Base-by-base conservation (phyloP, 257 asterid species). In the Ehretia macrophylla region DNA sequence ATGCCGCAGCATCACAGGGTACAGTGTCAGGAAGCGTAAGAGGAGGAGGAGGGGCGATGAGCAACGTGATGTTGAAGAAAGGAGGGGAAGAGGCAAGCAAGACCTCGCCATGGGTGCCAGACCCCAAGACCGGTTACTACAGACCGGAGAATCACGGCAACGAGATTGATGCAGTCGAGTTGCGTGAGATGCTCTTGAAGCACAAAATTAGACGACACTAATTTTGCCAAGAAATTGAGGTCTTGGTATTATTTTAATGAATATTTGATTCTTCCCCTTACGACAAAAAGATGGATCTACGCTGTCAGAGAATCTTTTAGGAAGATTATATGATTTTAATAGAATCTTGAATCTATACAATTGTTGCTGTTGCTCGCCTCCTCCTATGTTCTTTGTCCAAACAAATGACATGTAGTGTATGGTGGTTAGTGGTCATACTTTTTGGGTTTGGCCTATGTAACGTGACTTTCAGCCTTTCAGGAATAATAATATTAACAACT, bases 101-200 rank as follows among this genome's bases (percentile, higher is more conserved):
- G 73, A 77, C 68, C 68, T 79, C 75, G n/a, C 62, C 96, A 16
- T 88, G 95, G 96, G 85, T 76, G 10, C 96, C 95, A 20, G 96
- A 88, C 63, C 96, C 96, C 9, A 74, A 72, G 0, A 85, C 96
- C 14, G 96, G 96, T 2, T 81, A 81, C 55, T 88, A 88, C 81
- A 67, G 95, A 48, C 95, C 96, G 13, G 93, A 85, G 69, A 72
- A 62, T 35, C 69, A 68, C 10, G 72, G 75, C n/a, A 67, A 66
- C 32, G 92, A 83, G 63, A 55, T 75, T 48, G 96, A 83, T 62
- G 75, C 87, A 1, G 96, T 80, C 1, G 92, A 83, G 68, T 61
- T 81, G 58, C 74, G 95, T 8, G 72, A 63, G 64, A 40, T 71
- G 76, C 79, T 80, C 22, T 37, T 84, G 64, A 78, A 80, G 39